A percentile compares a stretch with the other conserved stretches of the same genome.
These are phyloP conservation scores for Hibiscus tridactylites DNA, from an alignment of 345 rosid genomes.

Conservation along the genomic window DNA sequence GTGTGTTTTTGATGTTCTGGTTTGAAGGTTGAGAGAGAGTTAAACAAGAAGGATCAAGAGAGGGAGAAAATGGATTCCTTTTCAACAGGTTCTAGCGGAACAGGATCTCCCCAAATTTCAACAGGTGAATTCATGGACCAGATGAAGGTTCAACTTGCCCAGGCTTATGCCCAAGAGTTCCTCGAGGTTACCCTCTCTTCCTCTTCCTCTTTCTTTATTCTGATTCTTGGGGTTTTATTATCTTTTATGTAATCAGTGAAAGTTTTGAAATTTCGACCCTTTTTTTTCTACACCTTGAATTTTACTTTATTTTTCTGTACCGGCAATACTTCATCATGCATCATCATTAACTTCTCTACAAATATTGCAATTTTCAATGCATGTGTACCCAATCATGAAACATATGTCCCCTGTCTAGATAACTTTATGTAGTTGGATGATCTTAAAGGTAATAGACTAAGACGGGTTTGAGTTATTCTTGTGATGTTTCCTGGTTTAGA, in stretches of 20 bases:
- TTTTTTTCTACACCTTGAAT: background rate
- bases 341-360: no score
- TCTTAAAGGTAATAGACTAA: no score
- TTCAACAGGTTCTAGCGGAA: constrained; percentile 32
- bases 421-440: no score
- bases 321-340: background rate
- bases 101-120: constrained; percentile 39
- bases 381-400: no score
- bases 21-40: background rate
- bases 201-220: constrained; percentile 2
- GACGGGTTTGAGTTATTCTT: background rate
- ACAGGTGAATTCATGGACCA: constrained; percentile 58
- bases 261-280: background rate
- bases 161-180: constrained; percentile 77
- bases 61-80: constrained; percentile 52
- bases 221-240: background rate
- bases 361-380: no score
- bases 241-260: background rate
- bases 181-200: constrained; percentile 58
- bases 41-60: background rate
- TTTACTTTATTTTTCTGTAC: background rate
- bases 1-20: background rate
- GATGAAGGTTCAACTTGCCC: constrained; percentile 58
- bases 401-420: background rate
- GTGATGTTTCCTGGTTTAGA: background rate